Conservation (phyloP, 2,329 filamentous ascomycete species). For the Fusarium sp. region DNA sequence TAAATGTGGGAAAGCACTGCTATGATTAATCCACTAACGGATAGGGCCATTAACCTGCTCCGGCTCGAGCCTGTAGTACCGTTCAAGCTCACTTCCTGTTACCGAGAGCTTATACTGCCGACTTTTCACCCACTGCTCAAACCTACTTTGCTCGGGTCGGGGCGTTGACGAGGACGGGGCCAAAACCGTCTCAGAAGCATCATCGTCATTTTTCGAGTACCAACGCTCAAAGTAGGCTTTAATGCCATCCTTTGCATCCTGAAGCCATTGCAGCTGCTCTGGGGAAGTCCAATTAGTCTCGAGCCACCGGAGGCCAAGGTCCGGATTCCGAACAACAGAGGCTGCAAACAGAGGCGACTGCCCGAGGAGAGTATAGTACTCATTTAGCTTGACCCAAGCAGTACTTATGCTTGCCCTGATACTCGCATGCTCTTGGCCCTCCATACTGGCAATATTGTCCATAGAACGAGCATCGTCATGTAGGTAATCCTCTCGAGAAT, state of each 20-base stretch:
- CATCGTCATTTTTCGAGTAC: background rate
- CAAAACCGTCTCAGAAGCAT: background rate
- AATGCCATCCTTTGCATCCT: constrained; percentile 5
- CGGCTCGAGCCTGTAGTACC: too few species aligned
- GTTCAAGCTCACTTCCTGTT: too few species aligned
- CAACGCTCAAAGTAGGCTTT: constrained; percentile 7
- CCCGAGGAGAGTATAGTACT: too few species aligned
- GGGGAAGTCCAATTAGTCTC: constrained; percentile 4
- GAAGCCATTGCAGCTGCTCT: constrained; percentile 10
- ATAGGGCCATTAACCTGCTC: too few species aligned
- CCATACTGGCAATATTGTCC: background rate
- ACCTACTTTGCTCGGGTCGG: too few species aligned
- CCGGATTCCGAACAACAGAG: constrained; percentile 5
- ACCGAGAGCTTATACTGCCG: too few species aligned
- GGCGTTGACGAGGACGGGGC: too few species aligned
- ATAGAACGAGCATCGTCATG: constrained; percentile 4
- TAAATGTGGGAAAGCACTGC: too few species aligned
- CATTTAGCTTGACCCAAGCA: constrained; percentile 14
- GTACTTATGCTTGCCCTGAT: background rate
- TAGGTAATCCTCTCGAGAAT: constrained; percentile 10
- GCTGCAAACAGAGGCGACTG: constrained; percentile 15
- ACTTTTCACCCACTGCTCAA: too few species aligned
- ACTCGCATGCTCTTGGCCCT: background rate
- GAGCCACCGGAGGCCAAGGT: constrained; percentile 3
- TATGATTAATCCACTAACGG: too few species aligned